phyloP scores from a whole-genome alignment of 176 grass and related monocot species.

The Neostapfia colusana region DNA sequence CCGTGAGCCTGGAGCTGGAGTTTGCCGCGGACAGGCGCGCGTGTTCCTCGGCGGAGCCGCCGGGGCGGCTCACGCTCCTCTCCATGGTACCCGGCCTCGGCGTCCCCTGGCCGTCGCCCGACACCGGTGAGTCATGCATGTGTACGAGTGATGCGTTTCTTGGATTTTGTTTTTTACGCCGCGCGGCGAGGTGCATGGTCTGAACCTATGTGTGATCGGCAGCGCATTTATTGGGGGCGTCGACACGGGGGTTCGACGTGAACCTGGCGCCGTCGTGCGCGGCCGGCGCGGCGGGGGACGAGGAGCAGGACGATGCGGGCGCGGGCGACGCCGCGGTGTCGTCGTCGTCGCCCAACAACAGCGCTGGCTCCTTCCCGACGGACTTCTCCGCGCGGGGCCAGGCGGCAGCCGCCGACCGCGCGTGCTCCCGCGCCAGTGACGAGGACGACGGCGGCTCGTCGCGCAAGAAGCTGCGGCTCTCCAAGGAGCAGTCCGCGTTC shows the following conservation, averaged over 20 bases:
- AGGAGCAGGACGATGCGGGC: constrained; percentile 43
- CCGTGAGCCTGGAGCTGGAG: constrained; percentile 30
- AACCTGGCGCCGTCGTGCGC: constrained; percentile 57
- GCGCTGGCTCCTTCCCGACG: constrained; percentile 54
- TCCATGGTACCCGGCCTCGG: constrained; percentile 43
- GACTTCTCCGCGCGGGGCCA: constrained; percentile 44
- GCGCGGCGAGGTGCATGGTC: neutral
- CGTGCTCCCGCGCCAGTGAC: constrained; percentile 66
- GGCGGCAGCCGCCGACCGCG: constrained; percentile 28
- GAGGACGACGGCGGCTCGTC: constrained; percentile 72
- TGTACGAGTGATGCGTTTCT: neutral
- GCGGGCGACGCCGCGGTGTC: constrained; percentile 43
- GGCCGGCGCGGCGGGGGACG: neutral
- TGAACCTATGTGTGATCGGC: neutral
- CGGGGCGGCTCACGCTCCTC: constrained; percentile 58
- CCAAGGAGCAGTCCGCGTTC: constrained; percentile 89
- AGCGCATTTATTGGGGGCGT: constrained; percentile 57
- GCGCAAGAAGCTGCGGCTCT: constrained; percentile 86
- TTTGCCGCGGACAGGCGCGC: constrained; percentile 13
- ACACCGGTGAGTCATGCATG: constrained; percentile 42
- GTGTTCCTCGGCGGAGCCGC: constrained; percentile 40
- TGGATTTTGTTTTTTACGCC: neutral
- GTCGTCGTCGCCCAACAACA: constrained; percentile 82
- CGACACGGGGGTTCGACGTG: constrained; percentile 77
- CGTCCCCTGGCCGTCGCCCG: constrained; percentile 53